phyloP scores from a whole-genome alignment of 257 asterid species.

The Striga asiatica region DNA sequence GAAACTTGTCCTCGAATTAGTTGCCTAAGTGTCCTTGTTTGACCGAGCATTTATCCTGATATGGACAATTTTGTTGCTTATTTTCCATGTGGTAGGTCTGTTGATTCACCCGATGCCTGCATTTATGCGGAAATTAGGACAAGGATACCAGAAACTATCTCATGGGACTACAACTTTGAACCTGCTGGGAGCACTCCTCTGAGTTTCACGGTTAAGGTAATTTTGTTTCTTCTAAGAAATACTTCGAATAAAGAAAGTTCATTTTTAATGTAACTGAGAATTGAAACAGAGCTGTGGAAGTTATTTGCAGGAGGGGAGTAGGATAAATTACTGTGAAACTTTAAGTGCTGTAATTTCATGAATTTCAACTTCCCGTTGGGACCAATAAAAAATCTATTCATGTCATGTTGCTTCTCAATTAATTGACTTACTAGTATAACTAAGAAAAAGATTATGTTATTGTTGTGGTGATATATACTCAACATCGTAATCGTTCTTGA shows the following conservation, averaged over 20 bases:
- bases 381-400: not conserved
- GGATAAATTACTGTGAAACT: not conserved
- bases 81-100: conserved; percentile 42
- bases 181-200: conserved; percentile 83
- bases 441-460: too few relatives aligned
- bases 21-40: conserved; percentile 5
- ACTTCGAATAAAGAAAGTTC: not conserved
- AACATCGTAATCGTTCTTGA: too few relatives aligned
- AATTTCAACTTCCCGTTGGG: not conserved
- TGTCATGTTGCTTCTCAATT: not conserved
- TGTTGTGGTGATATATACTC: too few relatives aligned
- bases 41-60: not conserved
- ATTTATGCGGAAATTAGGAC: conserved; percentile 87
- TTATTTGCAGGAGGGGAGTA: not conserved
- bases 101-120: conserved; percentile 72
- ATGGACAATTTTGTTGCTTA: not conserved
- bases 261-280: not conserved
- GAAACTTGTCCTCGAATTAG: not conserved
- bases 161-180: conserved; percentile 97
- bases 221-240: conserved; percentile 6
- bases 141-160: conserved; percentile 87
- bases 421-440: too few relatives aligned
- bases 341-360: not conserved
- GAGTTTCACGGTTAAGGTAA: conserved; percentile 87
- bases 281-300: not conserved